A percentile compares a stretch with the other conserved stretches of the same genome.
Evolutionary conservation across 805 yeast genomes (phyloP).

Genomic region (Hemisphaericaspora nanyangensis): DNA sequence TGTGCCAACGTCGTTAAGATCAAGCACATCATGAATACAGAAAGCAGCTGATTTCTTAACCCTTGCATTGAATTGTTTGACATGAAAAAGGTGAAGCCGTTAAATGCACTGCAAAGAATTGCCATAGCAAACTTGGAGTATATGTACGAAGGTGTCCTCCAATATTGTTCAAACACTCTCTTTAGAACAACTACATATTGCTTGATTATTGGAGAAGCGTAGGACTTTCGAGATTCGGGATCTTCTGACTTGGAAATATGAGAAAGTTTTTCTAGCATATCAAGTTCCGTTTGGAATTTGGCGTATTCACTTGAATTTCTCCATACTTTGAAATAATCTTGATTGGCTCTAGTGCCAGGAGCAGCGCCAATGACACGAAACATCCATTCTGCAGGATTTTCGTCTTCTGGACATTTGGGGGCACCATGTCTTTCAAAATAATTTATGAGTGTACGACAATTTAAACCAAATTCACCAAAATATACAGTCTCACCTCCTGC

Average conservation of each 20-base stretch:
- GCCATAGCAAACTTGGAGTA: constrained; percentile 45
- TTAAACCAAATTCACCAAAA: constrained; percentile 68
- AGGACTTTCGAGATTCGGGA: constrained; percentile 12
- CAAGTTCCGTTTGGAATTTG: constrained; percentile 51
- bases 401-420: constrained; percentile 59
- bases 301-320: constrained; percentile 43
- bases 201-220: constrained; percentile 15
- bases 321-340: constrained; percentile 24
- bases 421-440: constrained; percentile 69
- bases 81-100: constrained; percentile 66
- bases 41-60: constrained; percentile 67
- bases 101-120: constrained; percentile 49
- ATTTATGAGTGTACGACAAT: constrained; percentile 52
- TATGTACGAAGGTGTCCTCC: constrained; percentile 34
- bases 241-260: constrained; percentile 15
- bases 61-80: constrained; percentile 34
- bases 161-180: constrained; percentile 38
- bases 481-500: constrained; percentile 72
- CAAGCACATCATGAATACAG: constrained; percentile 65
- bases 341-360: constrained; percentile 24
- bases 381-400: constrained; percentile 63
- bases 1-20: constrained; percentile 54
- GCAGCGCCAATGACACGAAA: constrained; percentile 27
- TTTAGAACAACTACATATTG: constrained; percentile 20
- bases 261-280: constrained; percentile 16